Evolutionary conservation across 1,139 yeast genomes (phyloP).

Genomic region (Meyerozyma elateridarum): DNA sequence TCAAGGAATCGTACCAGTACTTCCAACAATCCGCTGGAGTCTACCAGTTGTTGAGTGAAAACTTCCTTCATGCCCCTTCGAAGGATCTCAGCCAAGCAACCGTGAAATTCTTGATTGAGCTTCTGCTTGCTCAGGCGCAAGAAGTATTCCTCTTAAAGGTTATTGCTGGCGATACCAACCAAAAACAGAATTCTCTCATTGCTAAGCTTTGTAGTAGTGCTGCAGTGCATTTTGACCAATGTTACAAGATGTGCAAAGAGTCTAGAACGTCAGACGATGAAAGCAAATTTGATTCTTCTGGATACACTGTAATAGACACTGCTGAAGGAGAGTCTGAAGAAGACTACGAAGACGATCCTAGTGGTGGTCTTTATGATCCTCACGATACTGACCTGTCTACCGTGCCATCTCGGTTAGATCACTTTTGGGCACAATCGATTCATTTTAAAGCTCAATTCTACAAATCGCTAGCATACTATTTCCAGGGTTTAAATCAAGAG

Average conservation of each 20-base stretch:
- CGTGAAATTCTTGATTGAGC: slow-evolving; percentile 55
- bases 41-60: slow-evolving; percentile 66
- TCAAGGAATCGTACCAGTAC: slow-evolving; percentile 54
- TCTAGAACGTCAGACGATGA: slow-evolving; percentile 9
- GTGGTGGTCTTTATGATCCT: slow-evolving; percentile 28
- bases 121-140: slow-evolving; percentile 85
- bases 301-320: slow-evolving; percentile 12
- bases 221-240: slow-evolving; percentile 49
- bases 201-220: slow-evolving; percentile 70
- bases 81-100: slow-evolving; percentile 70
- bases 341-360: slow-evolving; percentile 10
- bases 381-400: slow-evolving; percentile 26
- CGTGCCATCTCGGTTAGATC: slow-evolving; percentile 41
- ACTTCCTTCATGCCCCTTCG: slow-evolving; percentile 87
- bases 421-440: slow-evolving; percentile 39
- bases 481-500: slow-evolving; percentile 49
- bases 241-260: slow-evolving; percentile 26
- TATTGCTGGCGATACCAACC: slow-evolving; percentile 44
- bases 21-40: slow-evolving; percentile 82
- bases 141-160: slow-evolving; percentile 72
- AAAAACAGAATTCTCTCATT: slow-evolving; percentile 58
- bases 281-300: slow-evolving; percentile 6
- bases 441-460: slow-evolving; percentile 48
- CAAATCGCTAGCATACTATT: slow-evolving; percentile 42
- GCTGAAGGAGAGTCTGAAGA: slow-evolving; percentile 14